Conservation (phyloP, 495 filamentous ascomycete genomes). For the Xeromyces bisporus region DNA sequence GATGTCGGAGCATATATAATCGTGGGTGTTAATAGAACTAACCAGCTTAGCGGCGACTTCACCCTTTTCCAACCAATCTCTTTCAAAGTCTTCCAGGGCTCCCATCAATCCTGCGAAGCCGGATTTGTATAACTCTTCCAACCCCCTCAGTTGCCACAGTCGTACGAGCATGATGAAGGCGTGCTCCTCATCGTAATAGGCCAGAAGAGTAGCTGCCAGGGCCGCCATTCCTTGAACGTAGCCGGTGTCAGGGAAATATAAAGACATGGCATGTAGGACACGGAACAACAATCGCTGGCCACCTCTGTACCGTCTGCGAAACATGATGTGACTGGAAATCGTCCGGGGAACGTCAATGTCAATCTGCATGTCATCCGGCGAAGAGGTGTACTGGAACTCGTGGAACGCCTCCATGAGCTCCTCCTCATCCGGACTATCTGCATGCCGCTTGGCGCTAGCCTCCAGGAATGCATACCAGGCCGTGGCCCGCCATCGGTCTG, state of each 20-base stretch:
- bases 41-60: constrained; percentile 66
- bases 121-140: constrained; percentile 66
- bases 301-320: constrained; percentile 74
- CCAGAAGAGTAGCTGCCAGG: constrained; percentile 79
- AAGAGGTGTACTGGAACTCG: constrained; percentile 50
- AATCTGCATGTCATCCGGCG: constrained; percentile 89
- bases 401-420: constrained; percentile 54
- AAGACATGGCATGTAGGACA: constrained; percentile 75
- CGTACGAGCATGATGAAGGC: constrained; percentile 91
- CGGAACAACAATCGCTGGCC: constrained; percentile 87
- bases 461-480: constrained; percentile 92
- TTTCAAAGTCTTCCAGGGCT: constrained; percentile 76
- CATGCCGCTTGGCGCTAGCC: constrained; percentile 53
- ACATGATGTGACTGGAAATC: constrained; percentile 96
- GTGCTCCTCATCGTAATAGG: constrained; percentile 91
- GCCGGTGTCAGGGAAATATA: constrained; percentile 81
- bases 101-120: constrained; percentile 82
- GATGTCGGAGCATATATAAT: not conserved
- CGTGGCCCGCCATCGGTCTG: constrained; percentile 82
- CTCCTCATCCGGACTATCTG: constrained; percentile 44
- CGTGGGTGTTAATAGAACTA: constrained; percentile 21
- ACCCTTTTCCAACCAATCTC: constrained; percentile 59
- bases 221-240: constrained; percentile 99
- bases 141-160: constrained; percentile 73
- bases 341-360: constrained; percentile 94